Percentiles rank a stretch among this genome's conserved stretches.
Evolutionary conservation across 371 early-diverging fungal genomes (phyloP).

Genomic region (Basidiobolus meristosporus): DNA sequence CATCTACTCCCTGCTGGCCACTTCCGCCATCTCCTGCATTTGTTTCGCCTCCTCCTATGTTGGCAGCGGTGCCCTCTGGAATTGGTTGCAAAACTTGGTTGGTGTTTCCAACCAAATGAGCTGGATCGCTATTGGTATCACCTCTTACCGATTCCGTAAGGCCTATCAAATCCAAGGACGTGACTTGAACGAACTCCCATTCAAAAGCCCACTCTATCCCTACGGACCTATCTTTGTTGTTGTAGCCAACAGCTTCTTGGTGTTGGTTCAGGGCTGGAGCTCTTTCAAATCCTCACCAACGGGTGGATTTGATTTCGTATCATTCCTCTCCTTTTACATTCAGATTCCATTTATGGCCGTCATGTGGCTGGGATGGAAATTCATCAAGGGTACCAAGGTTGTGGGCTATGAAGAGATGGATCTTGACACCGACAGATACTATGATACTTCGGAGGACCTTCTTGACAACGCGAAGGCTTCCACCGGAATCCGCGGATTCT

Average conservation of each 20-base stretch:
- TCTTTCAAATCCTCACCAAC: constrained; percentile 9
- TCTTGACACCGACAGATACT: too few relatives aligned
- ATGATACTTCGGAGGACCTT: too few relatives aligned
- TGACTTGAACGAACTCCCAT: constrained; percentile 39
- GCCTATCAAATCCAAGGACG: constrained; percentile 50
- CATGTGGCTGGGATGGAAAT: constrained; percentile 28
- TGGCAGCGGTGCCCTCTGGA: constrained; percentile 41
- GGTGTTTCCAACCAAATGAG: constrained; percentile 61
- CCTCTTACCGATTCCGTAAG: constrained; percentile 66
- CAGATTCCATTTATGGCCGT: constrained; percentile 25
- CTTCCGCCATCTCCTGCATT: constrained; percentile 34
- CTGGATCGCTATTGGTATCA: constrained; percentile 60
- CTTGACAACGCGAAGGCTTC: too few relatives aligned
- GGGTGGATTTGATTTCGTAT: too few relatives aligned
- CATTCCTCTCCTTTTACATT: too few relatives aligned
- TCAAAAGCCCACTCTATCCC: constrained; percentile 47
- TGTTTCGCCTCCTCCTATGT: constrained; percentile 24
- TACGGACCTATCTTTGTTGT: constrained; percentile 44
- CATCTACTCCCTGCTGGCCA: constrained; percentile 26
- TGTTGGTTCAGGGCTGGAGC: constrained; percentile 42
- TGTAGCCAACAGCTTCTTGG: constrained; percentile 24
- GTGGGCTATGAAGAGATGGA: constrained; percentile 32
- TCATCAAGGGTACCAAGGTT: constrained; percentile 17
- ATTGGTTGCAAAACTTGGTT: constrained; percentile 45
- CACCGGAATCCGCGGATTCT: too few relatives aligned